Evolutionary conservation across 2,329 filamentous ascomycete genomes (phyloP).

Genomic region (Verticillium alfalfae): DNA sequence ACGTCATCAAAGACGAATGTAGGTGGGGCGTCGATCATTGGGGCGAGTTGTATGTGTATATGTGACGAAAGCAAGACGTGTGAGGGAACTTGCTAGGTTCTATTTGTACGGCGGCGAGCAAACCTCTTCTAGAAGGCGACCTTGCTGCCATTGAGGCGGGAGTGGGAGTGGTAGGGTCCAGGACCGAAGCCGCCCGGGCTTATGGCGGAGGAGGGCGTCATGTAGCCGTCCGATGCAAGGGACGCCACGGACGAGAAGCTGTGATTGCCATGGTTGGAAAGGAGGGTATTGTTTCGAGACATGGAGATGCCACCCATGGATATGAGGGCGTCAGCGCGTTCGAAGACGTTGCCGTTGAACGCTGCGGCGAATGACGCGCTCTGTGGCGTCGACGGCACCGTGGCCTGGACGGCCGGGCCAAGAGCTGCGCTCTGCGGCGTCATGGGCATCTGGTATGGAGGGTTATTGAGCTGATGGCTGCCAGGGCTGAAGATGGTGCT

Average conservation of each 20-base stretch:
- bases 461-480: constrained; percentile 16
- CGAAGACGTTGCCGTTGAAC: constrained; percentile 55
- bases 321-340: constrained; percentile 53
- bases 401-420: constrained; percentile 85
- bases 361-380: constrained; percentile 49
- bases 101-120: background rate
- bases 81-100: background rate
- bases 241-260: constrained; percentile 34
- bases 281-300: constrained; percentile 31
- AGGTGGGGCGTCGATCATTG: no score
- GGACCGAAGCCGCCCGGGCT: constrained; percentile 20
- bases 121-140: constrained; percentile 25
- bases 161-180: constrained; percentile 12
- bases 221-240: constrained; percentile 32
- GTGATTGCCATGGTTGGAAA: constrained; percentile 27
- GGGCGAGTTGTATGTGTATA: background rate
- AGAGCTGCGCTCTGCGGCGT: constrained; percentile 86
- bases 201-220: constrained; percentile 20
- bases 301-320: constrained; percentile 53
- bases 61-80: background rate
- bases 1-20: background rate
- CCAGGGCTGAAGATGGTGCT: constrained; percentile 12
- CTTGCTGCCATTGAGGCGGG: constrained; percentile 30
- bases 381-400: constrained; percentile 68
- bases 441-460: constrained; percentile 55